Conservation (phyloP, 2,329 filamentous ascomycete genomes). For the Lachnellula subtilissima region DNA sequence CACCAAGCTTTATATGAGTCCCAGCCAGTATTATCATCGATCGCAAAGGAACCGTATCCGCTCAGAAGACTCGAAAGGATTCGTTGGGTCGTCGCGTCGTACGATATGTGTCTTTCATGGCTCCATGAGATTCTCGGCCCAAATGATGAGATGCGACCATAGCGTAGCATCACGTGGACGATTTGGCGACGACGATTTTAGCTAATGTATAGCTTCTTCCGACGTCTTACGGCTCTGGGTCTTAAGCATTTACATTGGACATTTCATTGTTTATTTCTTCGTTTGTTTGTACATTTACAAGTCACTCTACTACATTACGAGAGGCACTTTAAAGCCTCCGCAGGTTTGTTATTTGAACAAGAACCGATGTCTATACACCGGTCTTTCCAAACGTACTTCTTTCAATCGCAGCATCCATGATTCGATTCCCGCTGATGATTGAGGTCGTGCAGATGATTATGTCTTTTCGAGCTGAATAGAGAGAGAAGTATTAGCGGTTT, state of each 20-base stretch:
- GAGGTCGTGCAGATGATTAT: conserved; percentile 91
- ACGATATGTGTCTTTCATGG: conserved; percentile 25
- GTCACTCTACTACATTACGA: background rate
- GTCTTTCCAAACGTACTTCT: conserved; percentile 36
- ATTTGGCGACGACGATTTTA: conserved; percentile 5
- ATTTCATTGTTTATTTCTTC: conserved; percentile 14
- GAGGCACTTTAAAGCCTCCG: conserved; percentile 40
- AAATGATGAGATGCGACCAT: conserved; percentile 18
- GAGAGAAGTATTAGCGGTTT: conserved; percentile 7
- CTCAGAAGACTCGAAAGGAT: conserved; percentile 11
- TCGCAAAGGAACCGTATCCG: conserved; percentile 11
- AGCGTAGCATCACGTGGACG: conserved; percentile 20
- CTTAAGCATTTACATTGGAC: background rate
- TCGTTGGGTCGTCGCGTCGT: conserved; percentile 22
- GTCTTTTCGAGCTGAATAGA: conserved; percentile 59
- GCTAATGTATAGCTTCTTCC: background rate
- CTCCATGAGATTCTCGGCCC: conserved; percentile 19
- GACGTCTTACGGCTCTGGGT: conserved; percentile 2
- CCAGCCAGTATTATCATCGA: conserved; percentile 7
- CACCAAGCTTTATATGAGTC: conserved; percentile 12
- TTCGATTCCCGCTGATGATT: conserved; percentile 80
- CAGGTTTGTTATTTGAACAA: background rate
- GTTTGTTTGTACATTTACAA: conserved; percentile 4
- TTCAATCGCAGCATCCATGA: conserved; percentile 83
- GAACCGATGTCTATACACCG: conserved; percentile 9